A percentile compares a stretch with the other conserved stretches of the same genome.
Evolutionary conservation across 129 eudicot genomes (phyloP).

Genomic region (Gnaphalium uliginosum): DNA sequence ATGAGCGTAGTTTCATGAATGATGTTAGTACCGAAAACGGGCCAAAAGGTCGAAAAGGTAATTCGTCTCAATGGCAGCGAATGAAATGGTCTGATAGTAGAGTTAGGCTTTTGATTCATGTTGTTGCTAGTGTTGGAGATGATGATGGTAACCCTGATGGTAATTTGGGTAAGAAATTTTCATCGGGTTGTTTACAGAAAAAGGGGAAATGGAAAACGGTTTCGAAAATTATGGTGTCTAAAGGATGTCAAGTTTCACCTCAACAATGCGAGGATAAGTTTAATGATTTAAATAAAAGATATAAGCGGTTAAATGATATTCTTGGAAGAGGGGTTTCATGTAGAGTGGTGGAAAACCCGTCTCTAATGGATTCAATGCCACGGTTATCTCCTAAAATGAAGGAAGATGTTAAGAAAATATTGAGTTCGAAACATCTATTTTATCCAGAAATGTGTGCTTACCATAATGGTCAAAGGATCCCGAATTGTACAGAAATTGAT

Average conservation of each 20-base stretch:
- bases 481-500: conserved; percentile 52
- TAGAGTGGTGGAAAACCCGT: conserved; percentile 64
- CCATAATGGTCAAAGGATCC: conserved; percentile 69
- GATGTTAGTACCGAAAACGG: conserved; percentile 41
- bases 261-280: conserved; percentile 86
- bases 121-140: conserved; percentile 70
- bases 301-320: conserved; percentile 71
- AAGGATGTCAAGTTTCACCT: conserved; percentile 67
- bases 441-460: conserved; percentile 80
- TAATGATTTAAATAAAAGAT: conserved; percentile 69
- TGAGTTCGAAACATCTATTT: conserved; percentile 70
- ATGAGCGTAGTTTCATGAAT: conserved; percentile 50
- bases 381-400: conserved; percentile 55
- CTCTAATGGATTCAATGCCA: conserved; percentile 54
- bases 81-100: conserved; percentile 74
- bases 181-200: conserved; percentile 45
- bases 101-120: conserved; percentile 61
- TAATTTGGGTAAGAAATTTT: conserved; percentile 39
- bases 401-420: conserved; percentile 64
- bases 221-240: conserved; percentile 57
- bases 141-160: conserved; percentile 44
- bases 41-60: conserved; percentile 42
- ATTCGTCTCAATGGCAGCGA: conserved; percentile 57
- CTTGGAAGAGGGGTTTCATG: conserved; percentile 70
- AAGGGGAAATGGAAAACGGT: conserved; percentile 78